These are phyloP conservation scores for Mycena rosella DNA, from an alignment of 768 basidiomycete genomes.

Conservation along the genomic window DNA sequence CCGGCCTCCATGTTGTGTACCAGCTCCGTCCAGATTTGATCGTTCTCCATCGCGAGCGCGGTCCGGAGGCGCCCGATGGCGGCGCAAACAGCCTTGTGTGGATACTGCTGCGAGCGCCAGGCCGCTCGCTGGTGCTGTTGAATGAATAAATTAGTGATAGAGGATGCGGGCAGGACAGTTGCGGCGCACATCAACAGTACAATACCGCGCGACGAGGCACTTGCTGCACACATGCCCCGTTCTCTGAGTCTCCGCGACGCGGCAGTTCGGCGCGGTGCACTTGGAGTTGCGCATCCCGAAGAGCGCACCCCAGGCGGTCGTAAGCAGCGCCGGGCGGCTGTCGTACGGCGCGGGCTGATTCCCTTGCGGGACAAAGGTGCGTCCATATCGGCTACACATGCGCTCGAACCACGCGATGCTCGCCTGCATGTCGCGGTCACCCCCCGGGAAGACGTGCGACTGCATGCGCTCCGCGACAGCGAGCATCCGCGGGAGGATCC, in stretches of 20 bases:
- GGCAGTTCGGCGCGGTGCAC: background rate
- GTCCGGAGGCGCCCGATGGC: too few relatives aligned
- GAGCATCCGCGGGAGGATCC: background rate
- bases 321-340: background rate
- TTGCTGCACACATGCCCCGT: background rate
- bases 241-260: background rate
- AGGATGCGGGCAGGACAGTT: background rate
- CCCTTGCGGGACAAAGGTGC: background rate
- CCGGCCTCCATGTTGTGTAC: background rate
- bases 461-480: conserved; percentile 5
- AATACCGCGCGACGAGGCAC: conserved; percentile 18
- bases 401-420: background rate
- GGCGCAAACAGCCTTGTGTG: conserved; percentile 7
- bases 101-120: background rate
- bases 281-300: background rate
- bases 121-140: conserved; percentile 5
- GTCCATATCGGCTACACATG: background rate
- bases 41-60: background rate
- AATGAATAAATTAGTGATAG: background rate
- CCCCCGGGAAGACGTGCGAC: background rate
- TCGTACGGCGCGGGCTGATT: background rate
- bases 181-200: background rate
- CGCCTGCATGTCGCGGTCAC: background rate
- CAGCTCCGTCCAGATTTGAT: background rate
- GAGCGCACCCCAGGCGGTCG: background rate